Base-by-base conservation (phyloP, 805 yeast species). In the Danielia reshetovae region DNA sequence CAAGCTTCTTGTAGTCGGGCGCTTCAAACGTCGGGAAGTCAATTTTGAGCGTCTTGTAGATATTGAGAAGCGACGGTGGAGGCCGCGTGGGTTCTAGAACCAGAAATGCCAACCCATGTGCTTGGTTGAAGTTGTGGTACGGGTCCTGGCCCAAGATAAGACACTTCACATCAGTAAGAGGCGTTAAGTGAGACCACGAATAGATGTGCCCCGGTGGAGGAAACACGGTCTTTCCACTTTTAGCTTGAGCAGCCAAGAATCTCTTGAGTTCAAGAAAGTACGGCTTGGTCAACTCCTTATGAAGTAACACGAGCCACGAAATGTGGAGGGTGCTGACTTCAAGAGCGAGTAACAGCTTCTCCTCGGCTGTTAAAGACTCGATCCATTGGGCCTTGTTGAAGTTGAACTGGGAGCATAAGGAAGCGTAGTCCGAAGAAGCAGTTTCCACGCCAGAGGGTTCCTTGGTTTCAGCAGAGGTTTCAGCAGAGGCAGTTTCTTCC, bases 131-230 rank as follows among this genome's bases (percentile, higher is more conserved):
- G 56, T 88, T 87, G 59, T 93, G 98, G 56, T 93, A 93, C 0
- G 98, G 98, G 56, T 93, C 98, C 57, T 93, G 98, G 1, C 98
- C 98, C 29, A 93, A 65, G 9, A 93, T 74, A 1, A 93, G 72
- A 18, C 90, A 93, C 51, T 78, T 80, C 13, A 88, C 84, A 3
- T 73, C 57, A 4, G 76, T 65, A 14, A 90, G 64, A 0, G 96
- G 95, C 0, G 97, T 87, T 12, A 80, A 68, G 21, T 87, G 74
- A 2, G 94, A 80, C 97, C 97, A 93, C 0, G 97, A 85, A 55
- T 93, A 93, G 14, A 93, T 76, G 40, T 85, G 83, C 10, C 72
- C 52, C 12, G 65, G 55, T 0, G 90, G 89, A 2, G 99, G 99
- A 59, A 86, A 90, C 0, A 90, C 69, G 2, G 76, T 70, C 10